phyloP scores from a whole-genome alignment of 768 basidiomycete species.

The Russula sp. region DNA sequence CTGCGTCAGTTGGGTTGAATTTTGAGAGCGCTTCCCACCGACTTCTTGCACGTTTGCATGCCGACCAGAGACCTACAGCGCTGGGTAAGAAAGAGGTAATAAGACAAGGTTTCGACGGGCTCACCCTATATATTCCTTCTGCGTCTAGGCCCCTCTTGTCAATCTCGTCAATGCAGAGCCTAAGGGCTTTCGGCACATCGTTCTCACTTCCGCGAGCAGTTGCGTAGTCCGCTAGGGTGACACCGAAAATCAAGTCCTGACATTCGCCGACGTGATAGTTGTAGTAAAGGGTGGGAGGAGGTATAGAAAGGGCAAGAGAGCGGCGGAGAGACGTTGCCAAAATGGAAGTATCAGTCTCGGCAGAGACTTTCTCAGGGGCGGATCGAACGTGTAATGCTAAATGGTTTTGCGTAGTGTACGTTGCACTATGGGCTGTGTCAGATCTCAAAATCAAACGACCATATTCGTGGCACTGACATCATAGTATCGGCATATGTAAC shows the following conservation, averaged over 20 bases:
- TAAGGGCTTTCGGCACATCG: constrained; percentile 71
- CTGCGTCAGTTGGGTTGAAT: constrained; percentile 5
- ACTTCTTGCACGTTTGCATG: constrained; percentile 82
- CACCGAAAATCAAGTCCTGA: constrained; percentile 82
- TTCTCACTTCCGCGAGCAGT: constrained; percentile 68
- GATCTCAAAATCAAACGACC: not conserved
- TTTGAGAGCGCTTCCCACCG: constrained; percentile 20
- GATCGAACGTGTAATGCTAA: constrained; percentile 57
- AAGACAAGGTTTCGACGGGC: constrained; percentile 18
- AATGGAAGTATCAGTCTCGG: constrained; percentile 59
- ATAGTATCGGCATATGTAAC: constrained; percentile 75
- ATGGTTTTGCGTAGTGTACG: constrained; percentile 66
- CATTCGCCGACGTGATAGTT: constrained; percentile 80
- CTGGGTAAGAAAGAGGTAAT: constrained; percentile 5
- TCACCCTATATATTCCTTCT: constrained; percentile 77
- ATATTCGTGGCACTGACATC: constrained; percentile 39
- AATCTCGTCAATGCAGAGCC: constrained; percentile 75
- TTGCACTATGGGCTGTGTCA: constrained; percentile 48
- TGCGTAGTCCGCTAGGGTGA: constrained; percentile 83
- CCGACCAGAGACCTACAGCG: constrained; percentile 65
- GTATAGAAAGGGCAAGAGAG: constrained; percentile 55
- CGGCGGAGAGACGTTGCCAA: constrained; percentile 51
- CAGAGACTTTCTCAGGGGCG: constrained; percentile 58
- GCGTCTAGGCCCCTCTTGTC: constrained; percentile 69
- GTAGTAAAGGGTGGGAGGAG: constrained; percentile 67